Base-by-base conservation (phyloP, 768 basidiomycete species). In the Peribolospora baueri region DNA sequence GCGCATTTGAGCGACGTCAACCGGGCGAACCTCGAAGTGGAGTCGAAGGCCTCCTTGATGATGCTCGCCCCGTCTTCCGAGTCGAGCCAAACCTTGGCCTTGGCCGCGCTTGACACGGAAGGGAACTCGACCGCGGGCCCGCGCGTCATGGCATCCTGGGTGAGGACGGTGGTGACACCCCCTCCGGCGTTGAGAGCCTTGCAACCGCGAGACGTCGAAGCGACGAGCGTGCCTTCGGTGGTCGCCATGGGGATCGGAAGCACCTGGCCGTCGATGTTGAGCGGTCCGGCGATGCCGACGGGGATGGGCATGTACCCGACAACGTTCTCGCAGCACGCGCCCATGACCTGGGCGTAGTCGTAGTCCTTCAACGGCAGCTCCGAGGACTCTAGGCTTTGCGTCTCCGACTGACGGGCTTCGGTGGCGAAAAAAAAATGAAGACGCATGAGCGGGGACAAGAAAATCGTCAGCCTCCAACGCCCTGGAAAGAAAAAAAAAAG, bases 111-210 rank as follows among this genome's bases (percentile, higher is more conserved):
- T 4, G 73, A 69, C 62, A 95, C 68, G 2, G 73, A 75, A 1
- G 87, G 87, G 75, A 98, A 97, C 62, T 91, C 86, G 58, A 97
- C 82, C 0, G 87, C 90, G n/a, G 93, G 91, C 3, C 93, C 93
- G 56, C 93, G 86, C 1, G 93, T 97, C 93, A 98, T 97, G 5
- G 74, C 88, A 64, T 98, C 91, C 60, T 82, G 73, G 2, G 79
- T 84, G 59, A 98, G 70, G 13, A 95, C 91, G 3, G 91, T 97
- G 0, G 81, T 81, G 2, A 95, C 91, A 41, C 93, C 93, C 53
- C 91, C 90, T 50, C 85, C 84, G 1, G 86, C 79, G 65, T 98
- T 97, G 61, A 97, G 79, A 0, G 93, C 93, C 69, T 97, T 98
- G 72, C 87, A 93, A 5, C 91, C 93, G 58, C 93, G 81, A 0